phyloP scores from a whole-genome alignment of 2,329 filamentous ascomycete genomes.

The Paramyrothecium roridum region DNA sequence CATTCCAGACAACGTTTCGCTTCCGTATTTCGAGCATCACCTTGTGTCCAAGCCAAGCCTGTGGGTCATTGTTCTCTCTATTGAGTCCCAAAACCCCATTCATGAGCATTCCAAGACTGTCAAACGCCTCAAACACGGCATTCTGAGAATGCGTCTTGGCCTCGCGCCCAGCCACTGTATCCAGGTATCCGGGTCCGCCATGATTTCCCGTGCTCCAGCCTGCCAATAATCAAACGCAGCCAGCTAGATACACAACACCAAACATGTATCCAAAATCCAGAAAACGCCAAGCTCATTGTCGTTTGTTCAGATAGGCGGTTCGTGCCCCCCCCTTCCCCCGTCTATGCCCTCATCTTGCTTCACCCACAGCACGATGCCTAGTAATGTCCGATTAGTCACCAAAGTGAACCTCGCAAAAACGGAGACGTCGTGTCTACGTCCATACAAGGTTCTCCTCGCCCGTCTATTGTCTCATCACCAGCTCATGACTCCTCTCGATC shows the following conservation, averaged over 20 bases:
- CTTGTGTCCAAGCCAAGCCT: neutral
- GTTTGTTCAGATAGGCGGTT: too few relatives aligned
- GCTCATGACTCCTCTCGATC: constrained; percentile 74
- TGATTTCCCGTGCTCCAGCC: too few relatives aligned
- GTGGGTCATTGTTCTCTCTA: neutral
- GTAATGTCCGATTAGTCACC: too few relatives aligned
- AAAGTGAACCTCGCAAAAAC: neutral
- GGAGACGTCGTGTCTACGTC: neutral
- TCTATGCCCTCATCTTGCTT: too few relatives aligned
- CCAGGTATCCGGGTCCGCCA: neutral
- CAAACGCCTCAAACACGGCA: neutral
- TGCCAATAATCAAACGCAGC: too few relatives aligned
- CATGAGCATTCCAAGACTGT: neutral
- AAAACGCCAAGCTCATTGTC: too few relatives aligned
- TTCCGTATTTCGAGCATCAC: neutral
- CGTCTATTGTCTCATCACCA: constrained; percentile 56
- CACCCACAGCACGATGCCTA: too few relatives aligned
- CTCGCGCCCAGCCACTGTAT: neutral
- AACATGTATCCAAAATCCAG: too few relatives aligned
- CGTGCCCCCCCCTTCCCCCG: too few relatives aligned
- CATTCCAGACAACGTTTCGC: neutral
- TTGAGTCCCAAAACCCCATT: neutral
- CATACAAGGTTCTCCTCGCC: neutral
- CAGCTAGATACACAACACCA: too few relatives aligned
- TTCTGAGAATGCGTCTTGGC: neutral